Evolutionary conservation across 2,329 filamentous ascomycete species (phyloP).

Genomic region (Graphilbum fragrans): DNA sequence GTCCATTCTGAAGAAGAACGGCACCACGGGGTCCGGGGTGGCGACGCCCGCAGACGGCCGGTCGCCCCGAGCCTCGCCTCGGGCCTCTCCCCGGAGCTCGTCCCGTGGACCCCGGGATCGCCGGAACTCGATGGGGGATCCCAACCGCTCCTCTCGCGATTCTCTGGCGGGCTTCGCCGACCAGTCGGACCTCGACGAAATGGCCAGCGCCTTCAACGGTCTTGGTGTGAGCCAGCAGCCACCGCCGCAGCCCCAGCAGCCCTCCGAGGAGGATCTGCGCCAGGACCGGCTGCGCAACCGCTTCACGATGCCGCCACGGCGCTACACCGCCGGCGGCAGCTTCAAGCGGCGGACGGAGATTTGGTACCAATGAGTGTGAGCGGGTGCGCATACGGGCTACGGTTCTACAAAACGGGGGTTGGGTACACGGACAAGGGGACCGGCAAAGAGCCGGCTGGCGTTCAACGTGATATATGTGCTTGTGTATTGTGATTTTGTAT

Average conservation of each 20-base stretch:
- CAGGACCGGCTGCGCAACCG: conserved; percentile 12
- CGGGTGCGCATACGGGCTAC: too few relatives aligned
- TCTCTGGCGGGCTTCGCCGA: background rate
- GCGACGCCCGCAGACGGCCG: background rate
- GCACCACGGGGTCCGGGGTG: background rate
- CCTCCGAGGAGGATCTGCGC: conserved; percentile 6
- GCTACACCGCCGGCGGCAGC: conserved; percentile 9
- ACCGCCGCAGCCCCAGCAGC: background rate
- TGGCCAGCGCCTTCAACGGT: conserved; percentile 4
- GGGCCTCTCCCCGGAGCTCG: background rate
- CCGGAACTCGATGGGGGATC: too few relatives aligned
- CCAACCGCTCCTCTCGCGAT: background rate
- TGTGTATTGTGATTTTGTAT: too few relatives aligned
- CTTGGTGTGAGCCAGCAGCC: conserved; percentile 4
- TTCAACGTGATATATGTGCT: too few relatives aligned
- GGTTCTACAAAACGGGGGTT: too few relatives aligned
- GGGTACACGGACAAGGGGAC: too few relatives aligned
- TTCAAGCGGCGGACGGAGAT: conserved; percentile 13
- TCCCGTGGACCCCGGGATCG: background rate
- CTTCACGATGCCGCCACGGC: conserved; percentile 12
- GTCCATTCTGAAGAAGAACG: conserved; percentile 18
- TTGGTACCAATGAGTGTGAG: conserved; percentile 10
- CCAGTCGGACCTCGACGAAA: conserved; percentile 1
- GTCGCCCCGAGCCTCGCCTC: background rate
- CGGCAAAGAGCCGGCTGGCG: too few relatives aligned